phyloP scores from a whole-genome alignment of 371 early-diverging fungal species.

The Haplosporangium sp. region DNA sequence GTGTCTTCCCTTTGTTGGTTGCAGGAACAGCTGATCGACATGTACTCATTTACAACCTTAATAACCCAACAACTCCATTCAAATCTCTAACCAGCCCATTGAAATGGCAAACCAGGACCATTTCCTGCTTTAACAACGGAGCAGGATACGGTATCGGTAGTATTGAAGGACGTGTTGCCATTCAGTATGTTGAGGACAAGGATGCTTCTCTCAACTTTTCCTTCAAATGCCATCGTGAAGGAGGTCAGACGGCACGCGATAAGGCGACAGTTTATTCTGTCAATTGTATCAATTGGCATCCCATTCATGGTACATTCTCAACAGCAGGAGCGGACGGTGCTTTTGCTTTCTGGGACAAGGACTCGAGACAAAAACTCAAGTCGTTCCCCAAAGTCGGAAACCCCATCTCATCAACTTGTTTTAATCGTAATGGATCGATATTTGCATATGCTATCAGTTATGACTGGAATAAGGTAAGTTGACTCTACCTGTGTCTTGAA shows the following conservation, averaged over 20 bases:
- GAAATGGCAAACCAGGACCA: conserved; percentile 80
- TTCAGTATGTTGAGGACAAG: conserved; percentile 91
- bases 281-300: conserved; percentile 89
- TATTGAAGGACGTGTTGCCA: conserved; percentile 94
- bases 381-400: conserved; percentile 66
- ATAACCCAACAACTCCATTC: conserved; percentile 76
- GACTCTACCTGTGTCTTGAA: neutral
- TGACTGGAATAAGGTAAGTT: conserved; percentile 96
- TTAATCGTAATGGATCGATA: conserved; percentile 89
- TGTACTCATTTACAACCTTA: conserved; percentile 77
- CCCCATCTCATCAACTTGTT: conserved; percentile 86
- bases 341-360: conserved; percentile 97
- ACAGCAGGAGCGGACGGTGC: conserved; percentile 95
- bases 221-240: conserved; percentile 95
- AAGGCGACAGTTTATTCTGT: conserved; percentile 81
- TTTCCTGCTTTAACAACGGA: conserved; percentile 78
- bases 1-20: conserved; percentile 74
- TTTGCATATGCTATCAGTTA: conserved; percentile 96
- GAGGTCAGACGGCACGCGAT: conserved; percentile 57
- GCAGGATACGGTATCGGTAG: conserved; percentile 92
- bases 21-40: conserved; percentile 84
- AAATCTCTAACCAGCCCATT: conserved; percentile 74
- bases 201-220: conserved; percentile 83
- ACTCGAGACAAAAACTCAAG: conserved; percentile 88
- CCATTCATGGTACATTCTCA: conserved; percentile 87